Evolutionary conservation across 345 rosid genomes (phyloP).

Genomic region (Limnanthes douglasii): DNA sequence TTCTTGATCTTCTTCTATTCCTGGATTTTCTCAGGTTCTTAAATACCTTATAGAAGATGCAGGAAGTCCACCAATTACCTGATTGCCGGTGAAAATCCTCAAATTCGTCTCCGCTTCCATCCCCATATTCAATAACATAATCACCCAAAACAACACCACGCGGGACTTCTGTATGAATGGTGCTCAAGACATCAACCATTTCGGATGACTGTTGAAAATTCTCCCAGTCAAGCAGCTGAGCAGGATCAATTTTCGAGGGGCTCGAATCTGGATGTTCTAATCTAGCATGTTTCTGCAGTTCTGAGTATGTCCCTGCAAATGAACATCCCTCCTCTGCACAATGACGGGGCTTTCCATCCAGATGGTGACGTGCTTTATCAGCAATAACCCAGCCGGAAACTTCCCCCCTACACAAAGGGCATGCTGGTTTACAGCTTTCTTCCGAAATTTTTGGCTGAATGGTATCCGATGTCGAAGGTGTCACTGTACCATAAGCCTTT

Average conservation of each 20-base stretch:
- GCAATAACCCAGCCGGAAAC: constrained; percentile 76
- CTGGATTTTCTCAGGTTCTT: constrained; percentile 81
- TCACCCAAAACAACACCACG: constrained; percentile 94
- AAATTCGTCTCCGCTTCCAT: constrained; percentile 75
- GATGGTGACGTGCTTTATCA: constrained; percentile 55
- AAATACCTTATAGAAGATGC: constrained; percentile 79
- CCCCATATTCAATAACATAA: constrained; percentile 92
- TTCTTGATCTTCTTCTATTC: constrained; percentile 74
- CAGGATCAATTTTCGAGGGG: constrained; percentile 84
- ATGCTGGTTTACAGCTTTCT: constrained; percentile 37
- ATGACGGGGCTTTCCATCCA: constrained; percentile 58
- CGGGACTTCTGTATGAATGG: constrained; percentile 93
- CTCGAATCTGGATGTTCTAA: constrained; percentile 76
- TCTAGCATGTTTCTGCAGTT: constrained; percentile 59
- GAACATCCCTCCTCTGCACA: constrained; percentile 64
- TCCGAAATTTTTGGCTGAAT: constrained; percentile 21
- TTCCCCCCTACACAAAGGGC: constrained; percentile 93
- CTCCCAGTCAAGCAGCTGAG: constrained; percentile 88
- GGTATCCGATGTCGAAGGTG: constrained; percentile 30
- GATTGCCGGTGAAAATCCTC: constrained; percentile 71
- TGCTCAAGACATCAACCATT: constrained; percentile 86
- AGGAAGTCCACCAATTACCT: constrained; percentile 94
- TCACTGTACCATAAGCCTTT: constrained; percentile 45
- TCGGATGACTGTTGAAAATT: constrained; percentile 97
- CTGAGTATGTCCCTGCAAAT: constrained; percentile 49